phyloP scores from a whole-genome alignment of 208 protist genomes.

The Acanthamoeba culbertsoni region DNA sequence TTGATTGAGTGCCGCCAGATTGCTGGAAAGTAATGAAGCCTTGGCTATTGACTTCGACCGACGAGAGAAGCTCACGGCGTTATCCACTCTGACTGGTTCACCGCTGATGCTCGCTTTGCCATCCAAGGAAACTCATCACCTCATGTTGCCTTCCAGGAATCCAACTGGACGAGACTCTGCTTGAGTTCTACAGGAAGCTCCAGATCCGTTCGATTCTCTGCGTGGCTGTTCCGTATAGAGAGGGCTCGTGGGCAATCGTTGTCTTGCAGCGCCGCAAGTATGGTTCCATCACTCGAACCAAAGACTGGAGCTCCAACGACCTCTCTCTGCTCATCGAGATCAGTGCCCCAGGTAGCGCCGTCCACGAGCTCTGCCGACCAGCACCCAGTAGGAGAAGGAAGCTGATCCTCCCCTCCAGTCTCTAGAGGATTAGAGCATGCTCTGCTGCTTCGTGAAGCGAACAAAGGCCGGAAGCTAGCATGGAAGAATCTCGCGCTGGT shows the following conservation, averaged over 20 bases:
- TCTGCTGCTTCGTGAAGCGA: background rate
- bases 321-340: background rate
- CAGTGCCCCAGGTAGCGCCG: background rate
- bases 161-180: background rate
- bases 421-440: slow-evolving; percentile 14
- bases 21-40: background rate
- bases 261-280: background rate
- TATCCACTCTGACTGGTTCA: background rate
- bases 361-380: background rate
- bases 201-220: background rate
- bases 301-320: background rate
- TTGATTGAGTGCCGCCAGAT: background rate
- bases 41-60: background rate
- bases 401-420: background rate
- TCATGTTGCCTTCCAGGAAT: background rate
- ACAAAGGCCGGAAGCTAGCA: background rate
- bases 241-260: background rate
- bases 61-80: background rate
- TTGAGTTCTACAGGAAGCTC: background rate
- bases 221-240: background rate
- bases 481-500: background rate
- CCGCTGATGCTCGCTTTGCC: background rate
- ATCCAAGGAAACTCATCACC: background rate
- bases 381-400: background rate
- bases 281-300: background rate